A percentile compares a stretch with the other conserved stretches of the same genome.
phyloP scores from a whole-genome alignment of 148 eudicot genomes.

The Spergularia marina region DNA sequence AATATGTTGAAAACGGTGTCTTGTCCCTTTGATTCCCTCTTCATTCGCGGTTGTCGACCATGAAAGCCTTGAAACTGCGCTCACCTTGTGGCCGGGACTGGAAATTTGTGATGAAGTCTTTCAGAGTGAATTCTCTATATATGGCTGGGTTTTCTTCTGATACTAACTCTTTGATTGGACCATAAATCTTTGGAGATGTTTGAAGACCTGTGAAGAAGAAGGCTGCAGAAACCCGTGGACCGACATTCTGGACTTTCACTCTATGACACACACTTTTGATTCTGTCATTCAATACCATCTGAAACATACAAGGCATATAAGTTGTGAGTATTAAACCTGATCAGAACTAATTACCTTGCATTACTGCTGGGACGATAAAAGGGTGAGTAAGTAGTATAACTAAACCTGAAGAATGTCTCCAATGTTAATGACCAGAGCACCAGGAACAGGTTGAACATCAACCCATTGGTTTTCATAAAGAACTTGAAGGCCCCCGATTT shows the following conservation, averaged over 20 bases:
- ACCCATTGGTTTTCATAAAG: constrained; percentile 35
- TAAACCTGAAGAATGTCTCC: constrained; percentile 49
- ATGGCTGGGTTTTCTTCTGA: constrained; percentile 33
- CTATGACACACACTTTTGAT: constrained; percentile 39
- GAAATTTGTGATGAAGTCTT: constrained; percentile 21
- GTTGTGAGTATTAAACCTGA: too few species aligned
- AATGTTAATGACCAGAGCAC: constrained; percentile 36
- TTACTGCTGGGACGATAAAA: too few species aligned
- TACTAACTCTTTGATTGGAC: constrained; percentile 42
- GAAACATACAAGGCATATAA: neutral
- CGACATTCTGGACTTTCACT: constrained; percentile 28
- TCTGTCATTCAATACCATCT: constrained; percentile 37
- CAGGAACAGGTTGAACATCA: constrained; percentile 35
- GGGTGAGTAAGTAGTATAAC: neutral
- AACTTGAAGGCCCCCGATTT: constrained; percentile 50
- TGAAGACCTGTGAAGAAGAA: constrained; percentile 26
- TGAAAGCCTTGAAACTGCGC: neutral
- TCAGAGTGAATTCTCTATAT: constrained; percentile 27
- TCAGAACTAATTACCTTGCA: too few species aligned
- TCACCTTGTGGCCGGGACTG: constrained; percentile 19
- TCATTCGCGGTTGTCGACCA: neutral
- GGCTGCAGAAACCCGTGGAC: constrained; percentile 46
- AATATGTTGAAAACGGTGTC: too few species aligned
- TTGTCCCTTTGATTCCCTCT: neutral
- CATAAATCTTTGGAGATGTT: constrained; percentile 19